Evolutionary conservation across 495 filamentous ascomycete species (phyloP).

Genomic region (Hyaloscypha bicolor): DNA sequence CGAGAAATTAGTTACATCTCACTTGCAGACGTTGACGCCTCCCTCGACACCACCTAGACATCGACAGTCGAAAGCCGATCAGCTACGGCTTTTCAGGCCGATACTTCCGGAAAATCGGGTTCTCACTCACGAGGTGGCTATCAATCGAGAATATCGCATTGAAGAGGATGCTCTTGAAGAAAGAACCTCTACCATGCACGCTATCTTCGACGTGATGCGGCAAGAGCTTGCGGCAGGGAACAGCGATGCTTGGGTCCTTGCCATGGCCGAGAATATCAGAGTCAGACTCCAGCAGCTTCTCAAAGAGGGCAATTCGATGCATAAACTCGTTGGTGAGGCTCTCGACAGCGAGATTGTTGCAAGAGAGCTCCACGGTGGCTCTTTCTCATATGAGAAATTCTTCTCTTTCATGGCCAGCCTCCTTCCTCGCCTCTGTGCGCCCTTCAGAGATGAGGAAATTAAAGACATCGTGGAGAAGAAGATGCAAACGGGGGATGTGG

Average conservation of each 20-base stretch:
- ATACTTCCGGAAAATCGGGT: slow-evolving; percentile 81
- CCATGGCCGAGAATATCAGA: slow-evolving; percentile 83
- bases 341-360: slow-evolving; percentile 79
- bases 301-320: slow-evolving; percentile 75
- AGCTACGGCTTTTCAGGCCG: slow-evolving; percentile 34
- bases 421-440: slow-evolving; percentile 92
- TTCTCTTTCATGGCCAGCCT: slow-evolving; percentile 88
- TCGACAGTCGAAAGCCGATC: slow-evolving; percentile 21
- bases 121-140: slow-evolving; percentile 86
- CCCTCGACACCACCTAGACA: slow-evolving; percentile 30
- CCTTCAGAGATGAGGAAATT: slow-evolving; percentile 83
- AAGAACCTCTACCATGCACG: slow-evolving; percentile 52
- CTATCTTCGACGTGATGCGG: slow-evolving; percentile 79
- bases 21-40: slow-evolving; percentile 35
- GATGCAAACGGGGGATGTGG: slow-evolving; percentile 70
- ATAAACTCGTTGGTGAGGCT: slow-evolving; percentile 81
- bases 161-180: slow-evolving; percentile 53
- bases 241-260: slow-evolving; percentile 74
- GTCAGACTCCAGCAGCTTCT: slow-evolving; percentile 82
- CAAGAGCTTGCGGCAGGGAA: slow-evolving; percentile 70
- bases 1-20: slow-evolving; percentile 24
- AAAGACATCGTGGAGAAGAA: slow-evolving; percentile 74
- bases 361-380: slow-evolving; percentile 74
- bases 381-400: slow-evolving; percentile 92
- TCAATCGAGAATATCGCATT: slow-evolving; percentile 79